Percentiles rank a stretch among this genome's conserved stretches.
Conservation (phyloP, 2,329 filamentous ascomycete genomes). For the Hypoxylon sp. region DNA sequence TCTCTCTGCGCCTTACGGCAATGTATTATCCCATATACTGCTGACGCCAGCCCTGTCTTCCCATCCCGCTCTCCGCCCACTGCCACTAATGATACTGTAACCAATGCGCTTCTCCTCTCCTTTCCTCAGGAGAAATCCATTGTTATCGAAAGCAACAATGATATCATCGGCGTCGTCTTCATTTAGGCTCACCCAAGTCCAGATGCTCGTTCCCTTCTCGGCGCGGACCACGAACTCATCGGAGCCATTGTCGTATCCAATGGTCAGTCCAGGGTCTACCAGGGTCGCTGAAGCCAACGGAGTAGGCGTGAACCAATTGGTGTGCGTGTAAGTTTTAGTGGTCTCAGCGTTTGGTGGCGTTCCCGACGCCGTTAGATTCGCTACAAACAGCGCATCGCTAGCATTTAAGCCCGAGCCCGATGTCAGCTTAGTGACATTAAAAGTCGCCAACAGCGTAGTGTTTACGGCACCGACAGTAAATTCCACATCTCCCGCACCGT, state of each 20-base stretch:
- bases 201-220: slow-evolving; percentile 40
- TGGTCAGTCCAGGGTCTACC: slow-evolving; percentile 63
- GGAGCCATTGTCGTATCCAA: slow-evolving; percentile 27
- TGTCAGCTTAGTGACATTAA: slow-evolving; percentile 26
- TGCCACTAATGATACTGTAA: slow-evolving; percentile 63
- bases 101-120: slow-evolving; percentile 62
- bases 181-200: slow-evolving; percentile 38
- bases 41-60: slow-evolving; percentile 62
- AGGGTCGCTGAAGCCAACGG: slow-evolving; percentile 63
- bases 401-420: slow-evolving; percentile 17
- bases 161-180: slow-evolving; percentile 60
- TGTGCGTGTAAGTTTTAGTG: slow-evolving; percentile 62
- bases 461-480: slow-evolving; percentile 68
- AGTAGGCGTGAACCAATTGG: slow-evolving; percentile 65
- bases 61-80: slow-evolving; percentile 59
- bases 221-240: slow-evolving; percentile 39
- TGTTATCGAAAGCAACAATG: slow-evolving; percentile 67
- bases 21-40: slow-evolving; percentile 66
- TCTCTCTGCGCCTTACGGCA: too few relatives aligned
- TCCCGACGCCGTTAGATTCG: slow-evolving; percentile 61
- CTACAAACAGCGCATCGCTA: slow-evolving; percentile 56
- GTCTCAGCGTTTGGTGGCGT: slow-evolving; percentile 61
- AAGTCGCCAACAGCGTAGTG: slow-evolving; percentile 57
- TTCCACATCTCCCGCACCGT: slow-evolving; percentile 51
- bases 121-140: slow-evolving; percentile 65